These are phyloP conservation scores for Fusarium zealandicum DNA, from an alignment of 2,329 filamentous ascomycete genomes.

Conservation along the genomic window DNA sequence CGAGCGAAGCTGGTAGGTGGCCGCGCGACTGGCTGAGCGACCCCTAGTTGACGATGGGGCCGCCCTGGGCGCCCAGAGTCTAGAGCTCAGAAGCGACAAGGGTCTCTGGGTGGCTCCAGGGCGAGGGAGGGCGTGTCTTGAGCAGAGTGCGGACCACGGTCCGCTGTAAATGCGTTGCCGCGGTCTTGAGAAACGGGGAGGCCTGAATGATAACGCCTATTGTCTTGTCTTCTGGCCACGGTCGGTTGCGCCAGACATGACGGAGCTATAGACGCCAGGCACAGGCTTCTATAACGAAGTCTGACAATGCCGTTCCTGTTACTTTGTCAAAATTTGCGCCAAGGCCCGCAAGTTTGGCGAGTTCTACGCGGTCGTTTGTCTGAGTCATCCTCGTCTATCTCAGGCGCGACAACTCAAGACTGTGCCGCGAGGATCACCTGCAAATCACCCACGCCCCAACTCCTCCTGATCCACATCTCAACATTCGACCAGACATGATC, in stretches of 20 bases:
- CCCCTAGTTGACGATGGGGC: constrained; percentile 23
- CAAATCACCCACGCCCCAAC: constrained; percentile 27
- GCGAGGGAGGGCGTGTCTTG: constrained; percentile 10
- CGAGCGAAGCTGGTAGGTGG: constrained; percentile 21
- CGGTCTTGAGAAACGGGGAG: constrained; percentile 21
- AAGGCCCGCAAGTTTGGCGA: too few relatives aligned
- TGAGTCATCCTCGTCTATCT: constrained; percentile 38
- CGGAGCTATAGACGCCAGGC: neutral
- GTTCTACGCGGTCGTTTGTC: constrained; percentile 19
- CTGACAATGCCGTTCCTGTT: neutral
- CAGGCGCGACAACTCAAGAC: constrained; percentile 26
- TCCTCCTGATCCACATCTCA: constrained; percentile 15
- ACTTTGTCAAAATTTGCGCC: too few relatives aligned
- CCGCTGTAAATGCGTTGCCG: constrained; percentile 27
- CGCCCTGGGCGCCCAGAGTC: constrained; percentile 24
- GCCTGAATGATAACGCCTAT: neutral
- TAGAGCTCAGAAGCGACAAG: constrained; percentile 26
- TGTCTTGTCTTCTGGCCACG: constrained; percentile 1
- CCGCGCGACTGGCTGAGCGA: constrained; percentile 26
- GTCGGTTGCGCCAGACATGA: constrained; percentile 4
- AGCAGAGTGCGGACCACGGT: constrained; percentile 22
- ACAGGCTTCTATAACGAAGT: neutral
- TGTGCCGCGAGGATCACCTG: constrained; percentile 32
- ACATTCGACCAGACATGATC: neutral
- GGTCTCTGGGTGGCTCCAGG: constrained; percentile 9